Evolutionary conservation across 768 basidiomycete genomes (phyloP).

Genomic region (Gelatoporia subvermispora): DNA sequence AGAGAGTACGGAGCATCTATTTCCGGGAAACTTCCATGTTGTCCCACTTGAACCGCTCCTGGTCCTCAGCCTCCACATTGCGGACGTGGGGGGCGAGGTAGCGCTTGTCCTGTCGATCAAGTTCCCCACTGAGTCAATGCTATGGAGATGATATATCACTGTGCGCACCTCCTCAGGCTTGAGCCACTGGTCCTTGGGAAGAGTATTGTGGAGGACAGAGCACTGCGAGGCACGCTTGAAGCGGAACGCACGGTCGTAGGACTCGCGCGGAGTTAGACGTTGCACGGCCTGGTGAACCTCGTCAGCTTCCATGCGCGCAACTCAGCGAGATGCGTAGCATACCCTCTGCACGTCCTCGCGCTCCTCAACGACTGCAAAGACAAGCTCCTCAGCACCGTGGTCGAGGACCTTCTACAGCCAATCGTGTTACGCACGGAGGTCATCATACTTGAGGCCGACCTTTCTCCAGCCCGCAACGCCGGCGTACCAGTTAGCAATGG

Average conservation of each 20-base stretch:
- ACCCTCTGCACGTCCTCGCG: conserved; percentile 75
- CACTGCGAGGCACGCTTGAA: conserved; percentile 80
- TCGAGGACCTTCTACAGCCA: neutral
- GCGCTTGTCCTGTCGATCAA: conserved; percentile 64
- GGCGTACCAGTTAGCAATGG: conserved; percentile 81
- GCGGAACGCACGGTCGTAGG: conserved; percentile 89
- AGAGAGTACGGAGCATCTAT: conserved; percentile 8
- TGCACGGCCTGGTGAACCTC: conserved; percentile 58
- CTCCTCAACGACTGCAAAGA: conserved; percentile 68
- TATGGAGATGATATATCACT: neutral
- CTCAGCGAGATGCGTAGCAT: conserved; percentile 14
- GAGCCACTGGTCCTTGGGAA: conserved; percentile 81
- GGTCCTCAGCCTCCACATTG: conserved; percentile 68
- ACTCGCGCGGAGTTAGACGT: conserved; percentile 74
- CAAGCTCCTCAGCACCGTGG: neutral
- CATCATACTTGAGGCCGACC: conserved; percentile 90
- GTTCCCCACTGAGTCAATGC: neutral
- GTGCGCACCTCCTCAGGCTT: conserved; percentile 63
- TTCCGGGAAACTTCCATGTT: conserved; percentile 65
- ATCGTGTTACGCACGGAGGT: conserved; percentile 65
- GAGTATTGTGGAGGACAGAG: conserved; percentile 70
- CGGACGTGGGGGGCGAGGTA: conserved; percentile 80
- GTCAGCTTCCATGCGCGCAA: neutral
- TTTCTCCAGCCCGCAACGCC: conserved; percentile 77
- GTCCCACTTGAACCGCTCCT: conserved; percentile 82